Base-by-base conservation (phyloP, 129 eudicot genomes). In the Gnaphalium uliginosum region DNA sequence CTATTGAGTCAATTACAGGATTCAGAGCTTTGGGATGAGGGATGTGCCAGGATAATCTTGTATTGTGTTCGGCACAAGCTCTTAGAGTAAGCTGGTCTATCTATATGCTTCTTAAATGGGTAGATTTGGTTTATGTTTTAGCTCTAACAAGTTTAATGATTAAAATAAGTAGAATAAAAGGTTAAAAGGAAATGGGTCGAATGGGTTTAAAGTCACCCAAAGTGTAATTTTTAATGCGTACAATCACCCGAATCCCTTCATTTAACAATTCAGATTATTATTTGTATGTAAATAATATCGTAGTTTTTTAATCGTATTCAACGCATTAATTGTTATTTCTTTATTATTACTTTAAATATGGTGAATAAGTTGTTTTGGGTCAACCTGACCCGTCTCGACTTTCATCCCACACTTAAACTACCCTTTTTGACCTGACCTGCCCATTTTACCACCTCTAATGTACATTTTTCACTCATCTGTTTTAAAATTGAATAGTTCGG, bases 41-140 rank as follows among this genome's bases (percentile, higher is more conserved):
- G 89, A 26, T 94, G 97, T 90, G 88, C 61, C 73, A 84, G 89
- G 75, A 82, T 90, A 35, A 79, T 90, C 58, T 58, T 74, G 37
- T 86, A 90, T 74, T 90, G 98, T 64, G 84, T 90, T 77, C 86
- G 82, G 53, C 79, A 85, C 81, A 88, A 90, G 80, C 82, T 87
- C 57, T 81, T 87, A 59, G 86, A 84, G 96, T 89, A 60, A 64
- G 46, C 51, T 60, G 41, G 62, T 50, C 56, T 46, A 54, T 23
- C 60, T 3, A 69, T 25, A 7, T 56, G 54, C 57, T 71, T 26
- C n/a, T 27, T 32, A 22, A 27, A 19, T 32, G 65, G 62, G 63
- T 51, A 23, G 58, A 30, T 64, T 64, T 64, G 39, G 17, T 8
- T 62, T n/a, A 17, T 53, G 23, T 53, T 18, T 69, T 26, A 24